phyloP scores from a whole-genome alignment of 331 rosid species.

The Telfairia occidentalis region DNA sequence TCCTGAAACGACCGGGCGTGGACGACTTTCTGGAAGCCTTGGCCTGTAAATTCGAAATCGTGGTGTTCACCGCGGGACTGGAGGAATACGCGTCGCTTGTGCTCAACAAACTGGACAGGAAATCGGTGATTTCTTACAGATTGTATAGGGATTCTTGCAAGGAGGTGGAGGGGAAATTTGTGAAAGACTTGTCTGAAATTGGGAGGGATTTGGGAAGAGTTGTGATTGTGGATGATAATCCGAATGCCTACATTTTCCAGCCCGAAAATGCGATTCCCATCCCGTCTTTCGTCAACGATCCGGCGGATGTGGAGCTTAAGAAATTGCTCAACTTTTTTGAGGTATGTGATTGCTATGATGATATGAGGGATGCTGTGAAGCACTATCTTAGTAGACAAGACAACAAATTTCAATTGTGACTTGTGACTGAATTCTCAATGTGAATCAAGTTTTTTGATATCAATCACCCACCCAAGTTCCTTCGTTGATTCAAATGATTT shows the following conservation, averaged over 20 bases:
- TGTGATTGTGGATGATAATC: constrained; percentile 86
- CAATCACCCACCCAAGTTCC: too few species aligned
- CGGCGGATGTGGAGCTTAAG: constrained; percentile 44
- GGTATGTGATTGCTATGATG: constrained; percentile 42
- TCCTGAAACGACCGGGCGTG: constrained; percentile 71
- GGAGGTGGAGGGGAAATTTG: constrained; percentile 48
- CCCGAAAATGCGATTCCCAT: constrained; percentile 70
- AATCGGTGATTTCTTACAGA: constrained; percentile 48
- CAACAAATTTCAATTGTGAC: background rate
- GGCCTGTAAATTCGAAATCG: constrained; percentile 53
- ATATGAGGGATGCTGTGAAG: constrained; percentile 73
- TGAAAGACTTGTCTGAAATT: constrained; percentile 52
- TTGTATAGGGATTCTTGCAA: constrained; percentile 69
- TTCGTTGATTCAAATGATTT: background rate
- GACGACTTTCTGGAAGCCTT: constrained; percentile 50
- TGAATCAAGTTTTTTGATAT: too few species aligned
- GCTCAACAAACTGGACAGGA: constrained; percentile 56
- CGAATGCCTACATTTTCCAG: constrained; percentile 51
- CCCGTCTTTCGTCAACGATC: constrained; percentile 46
- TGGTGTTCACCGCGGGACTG: constrained; percentile 75
- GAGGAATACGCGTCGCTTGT: constrained; percentile 77
- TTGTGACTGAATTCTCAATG: background rate
- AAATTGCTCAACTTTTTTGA: constrained; percentile 42
- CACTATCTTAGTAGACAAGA: constrained; percentile 8
- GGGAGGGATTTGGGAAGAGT: constrained; percentile 60